These are phyloP conservation scores for Dictyostelium brefeldianum DNA, from an alignment of 78 protist genomes.

Conservation along the genomic window DNA sequence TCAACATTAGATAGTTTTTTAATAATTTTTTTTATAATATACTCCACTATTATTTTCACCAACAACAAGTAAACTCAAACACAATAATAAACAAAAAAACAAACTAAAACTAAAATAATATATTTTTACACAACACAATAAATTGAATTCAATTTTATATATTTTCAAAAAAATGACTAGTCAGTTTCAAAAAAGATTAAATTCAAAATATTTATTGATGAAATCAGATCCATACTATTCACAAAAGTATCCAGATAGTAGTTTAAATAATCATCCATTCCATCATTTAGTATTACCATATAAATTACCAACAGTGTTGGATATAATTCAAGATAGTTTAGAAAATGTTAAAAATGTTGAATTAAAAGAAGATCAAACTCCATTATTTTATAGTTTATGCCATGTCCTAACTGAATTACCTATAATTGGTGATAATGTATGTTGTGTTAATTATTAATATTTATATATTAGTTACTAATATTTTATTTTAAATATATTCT, in stretches of 20 bases:
- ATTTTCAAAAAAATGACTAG: background rate
- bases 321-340: constrained; percentile 53
- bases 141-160: background rate
- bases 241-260: background rate
- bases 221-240: constrained; percentile 9
- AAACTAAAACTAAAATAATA: background rate
- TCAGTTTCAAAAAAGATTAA: constrained; percentile 20
- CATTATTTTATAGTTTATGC: constrained; percentile 53
- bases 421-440: constrained; percentile 64
- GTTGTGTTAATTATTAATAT: background rate
- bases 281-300: constrained; percentile 1
- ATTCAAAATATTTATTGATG: constrained; percentile 24
- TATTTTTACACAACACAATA: background rate
- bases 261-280: constrained; percentile 14
- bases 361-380: constrained; percentile 69
- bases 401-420: constrained; percentile 74
- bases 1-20: constrained; percentile 9
- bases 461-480: background rate
- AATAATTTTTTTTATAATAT: background rate
- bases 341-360: constrained; percentile 43
- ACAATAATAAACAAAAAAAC: background rate
- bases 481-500: background rate
- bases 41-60: background rate
- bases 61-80: background rate
- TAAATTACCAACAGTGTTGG: constrained; percentile 52